Base-by-base conservation (phyloP, 2,329 filamentous ascomycete species). In the Fusarium albosuccineum region DNA sequence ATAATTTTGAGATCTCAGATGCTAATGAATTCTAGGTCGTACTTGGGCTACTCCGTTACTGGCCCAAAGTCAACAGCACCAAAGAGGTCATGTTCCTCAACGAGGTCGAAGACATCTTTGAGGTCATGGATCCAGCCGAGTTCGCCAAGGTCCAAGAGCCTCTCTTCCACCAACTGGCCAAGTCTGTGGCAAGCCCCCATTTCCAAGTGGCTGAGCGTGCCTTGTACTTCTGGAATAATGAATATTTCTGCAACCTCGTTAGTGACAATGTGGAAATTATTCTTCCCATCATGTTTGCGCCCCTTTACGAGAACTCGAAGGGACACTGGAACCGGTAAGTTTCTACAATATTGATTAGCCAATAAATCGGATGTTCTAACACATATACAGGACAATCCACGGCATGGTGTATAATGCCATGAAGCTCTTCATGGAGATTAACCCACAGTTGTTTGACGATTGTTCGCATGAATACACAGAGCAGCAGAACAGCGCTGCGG, bases 381-480 rank as follows among this genome's bases (percentile, higher is more conserved):
- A 16, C 84, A 66, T 26, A 13, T 9, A 2, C 68, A 98, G 96
- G 75, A 99, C 96, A 8, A 99, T 99, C 71, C 96, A 99, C 76
- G 96, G 96, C 77, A 98, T 99, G 95, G 96, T 99, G 10, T 98
- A 98, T 80, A 99, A 98, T 75, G 96, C 96, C 59, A 98, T 99
- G 96, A 99, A 99, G 79, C 87, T 99, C 37, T 99, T 99, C 80
- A 99, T 99, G 96, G 96, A 99, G 79, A 97, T 99, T 75, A 98
- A 98, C 78, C 96, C 96, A 9, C 94, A 97, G 78, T 87, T 99
- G 22, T 99, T 99, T 74, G 96, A 99, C 73, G 96, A 99, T 77
- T 99, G 96, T 81, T 97, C 96, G 36, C 95, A 97, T 76, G 94
- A 98, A 68, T 99, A 99, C 80, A 97, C 94, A 6, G 95, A 98